Percentiles rank a stretch among this genome's conserved stretches.
Conservation (phyloP, 2,329 filamentous ascomycete species). For the Paecilomyces variotii region DNA sequence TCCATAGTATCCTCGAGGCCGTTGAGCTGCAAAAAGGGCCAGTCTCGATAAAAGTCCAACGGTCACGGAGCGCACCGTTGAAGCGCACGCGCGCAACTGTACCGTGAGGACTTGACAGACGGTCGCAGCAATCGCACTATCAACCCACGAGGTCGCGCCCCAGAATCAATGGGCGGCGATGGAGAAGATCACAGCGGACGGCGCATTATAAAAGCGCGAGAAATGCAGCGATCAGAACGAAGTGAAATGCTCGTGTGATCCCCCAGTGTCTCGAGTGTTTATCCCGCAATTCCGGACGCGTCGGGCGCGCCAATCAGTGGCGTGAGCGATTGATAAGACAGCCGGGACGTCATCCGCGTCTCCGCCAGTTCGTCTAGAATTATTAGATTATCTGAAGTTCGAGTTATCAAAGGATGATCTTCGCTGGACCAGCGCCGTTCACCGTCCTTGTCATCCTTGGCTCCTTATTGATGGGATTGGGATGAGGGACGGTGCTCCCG, state of each 20-base stretch:
- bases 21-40: neutral
- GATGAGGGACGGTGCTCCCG: neutral
- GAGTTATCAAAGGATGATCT: neutral
- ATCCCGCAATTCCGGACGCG: neutral
- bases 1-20: slow-evolving; percentile 25
- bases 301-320: neutral
- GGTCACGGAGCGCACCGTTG: neutral
- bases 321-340: neutral
- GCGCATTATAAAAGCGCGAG: neutral
- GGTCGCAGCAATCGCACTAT: neutral
- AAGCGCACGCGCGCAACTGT: neutral
- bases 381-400: too few species aligned
- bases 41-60: neutral
- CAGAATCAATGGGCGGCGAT: neutral
- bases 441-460: neutral
- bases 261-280: neutral
- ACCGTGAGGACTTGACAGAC: neutral
- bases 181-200: neutral
- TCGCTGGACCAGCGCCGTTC: neutral
- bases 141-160: neutral
- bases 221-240: neutral
- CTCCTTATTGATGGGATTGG: neutral
- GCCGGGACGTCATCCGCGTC: neutral
- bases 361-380: neutral
- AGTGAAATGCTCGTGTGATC: neutral